Conservation (phyloP, 257 asterid species). For the Agastache rugosa region DNA sequence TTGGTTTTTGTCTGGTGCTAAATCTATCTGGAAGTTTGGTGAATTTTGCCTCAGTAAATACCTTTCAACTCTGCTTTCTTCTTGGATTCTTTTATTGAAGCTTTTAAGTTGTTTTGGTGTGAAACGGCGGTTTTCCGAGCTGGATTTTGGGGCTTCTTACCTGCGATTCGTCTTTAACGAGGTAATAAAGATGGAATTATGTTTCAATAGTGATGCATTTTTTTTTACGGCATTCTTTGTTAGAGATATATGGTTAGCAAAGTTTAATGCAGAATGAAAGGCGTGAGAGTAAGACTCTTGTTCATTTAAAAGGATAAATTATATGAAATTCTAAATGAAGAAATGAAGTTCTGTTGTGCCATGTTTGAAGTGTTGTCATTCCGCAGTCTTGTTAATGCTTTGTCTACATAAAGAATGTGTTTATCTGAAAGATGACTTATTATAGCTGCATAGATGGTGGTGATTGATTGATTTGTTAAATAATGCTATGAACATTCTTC, state of each 20-base stretch:
- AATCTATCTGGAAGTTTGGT: slow-evolving; percentile 52
- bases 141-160: slow-evolving; percentile 33
- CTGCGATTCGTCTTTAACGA: slow-evolving; percentile 28
- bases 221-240: slow-evolving; percentile 4
- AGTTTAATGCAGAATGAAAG: slow-evolving; percentile 17
- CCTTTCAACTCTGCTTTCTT: slow-evolving; percentile 35
- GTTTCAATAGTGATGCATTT: slow-evolving; percentile 16
- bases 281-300: not conserved
- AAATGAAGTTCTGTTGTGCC: too few species aligned
- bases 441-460: not conserved
- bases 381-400: too few species aligned
- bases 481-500: not conserved
- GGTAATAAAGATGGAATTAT: slow-evolving; percentile 31
- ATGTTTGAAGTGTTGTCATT: too few species aligned
- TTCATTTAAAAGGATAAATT: slow-evolving; percentile 21
- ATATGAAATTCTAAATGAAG: not conserved
- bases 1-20: slow-evolving; percentile 43
- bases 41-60: slow-evolving; percentile 32
- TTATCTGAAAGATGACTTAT: too few species aligned
- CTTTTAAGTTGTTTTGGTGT: slow-evolving; percentile 31
- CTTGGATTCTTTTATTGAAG: slow-evolving; percentile 26
- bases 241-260: slow-evolving; percentile 17
- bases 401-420: too few species aligned
- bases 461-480: not conserved
- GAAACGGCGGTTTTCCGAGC: slow-evolving; percentile 30